phyloP scores from a whole-genome alignment of 345 rosid species.

The Gossypium herbaceum region DNA sequence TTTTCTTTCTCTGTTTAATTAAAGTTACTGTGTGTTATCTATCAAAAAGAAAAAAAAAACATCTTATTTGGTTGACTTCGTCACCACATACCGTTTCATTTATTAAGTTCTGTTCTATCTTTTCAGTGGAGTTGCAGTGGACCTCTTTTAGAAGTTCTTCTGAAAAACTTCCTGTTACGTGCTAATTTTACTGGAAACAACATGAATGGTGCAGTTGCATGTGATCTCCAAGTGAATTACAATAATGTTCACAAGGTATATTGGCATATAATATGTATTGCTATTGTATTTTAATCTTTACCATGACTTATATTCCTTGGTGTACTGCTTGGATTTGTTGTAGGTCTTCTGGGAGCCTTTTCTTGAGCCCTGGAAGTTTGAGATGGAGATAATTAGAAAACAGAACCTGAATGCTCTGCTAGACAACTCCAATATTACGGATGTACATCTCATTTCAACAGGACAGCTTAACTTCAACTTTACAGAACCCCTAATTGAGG shows the following conservation, averaged over 20 bases:
- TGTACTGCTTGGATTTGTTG: conserved; percentile 11
- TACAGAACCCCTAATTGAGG: conserved; percentile 85
- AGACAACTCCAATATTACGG: conserved; percentile 47
- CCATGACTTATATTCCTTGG: conserved; percentile 18
- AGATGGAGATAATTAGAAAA: conserved; percentile 43
- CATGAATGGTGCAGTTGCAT: conserved; percentile 42
- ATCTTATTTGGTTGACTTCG: not conserved
- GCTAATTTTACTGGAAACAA: conserved; percentile 38
- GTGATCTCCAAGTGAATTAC: conserved; percentile 78
- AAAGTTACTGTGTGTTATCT: not conserved
- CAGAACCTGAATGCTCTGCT: conserved; percentile 50
- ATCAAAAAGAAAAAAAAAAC: not conserved
- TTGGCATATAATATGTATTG: not conserved
- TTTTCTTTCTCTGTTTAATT: not conserved
- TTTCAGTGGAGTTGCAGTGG: conserved; percentile 85
- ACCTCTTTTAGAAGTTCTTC: conserved; percentile 69
- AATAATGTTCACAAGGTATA: conserved; percentile 82
- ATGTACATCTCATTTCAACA: conserved; percentile 54
- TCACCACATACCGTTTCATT: not conserved
- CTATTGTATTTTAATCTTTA: conserved; percentile 1
- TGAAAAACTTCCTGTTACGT: conserved; percentile 45
- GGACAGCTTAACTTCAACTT: conserved; percentile 70
- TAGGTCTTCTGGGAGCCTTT: conserved; percentile 95
- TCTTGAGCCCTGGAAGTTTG: conserved; percentile 85
- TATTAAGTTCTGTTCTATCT: not conserved